Evolutionary conservation across 1,139 yeast species (phyloP), one percentile per base, ranked within the genome.

Genomic region (Kluyveromyces sp.): DNA sequence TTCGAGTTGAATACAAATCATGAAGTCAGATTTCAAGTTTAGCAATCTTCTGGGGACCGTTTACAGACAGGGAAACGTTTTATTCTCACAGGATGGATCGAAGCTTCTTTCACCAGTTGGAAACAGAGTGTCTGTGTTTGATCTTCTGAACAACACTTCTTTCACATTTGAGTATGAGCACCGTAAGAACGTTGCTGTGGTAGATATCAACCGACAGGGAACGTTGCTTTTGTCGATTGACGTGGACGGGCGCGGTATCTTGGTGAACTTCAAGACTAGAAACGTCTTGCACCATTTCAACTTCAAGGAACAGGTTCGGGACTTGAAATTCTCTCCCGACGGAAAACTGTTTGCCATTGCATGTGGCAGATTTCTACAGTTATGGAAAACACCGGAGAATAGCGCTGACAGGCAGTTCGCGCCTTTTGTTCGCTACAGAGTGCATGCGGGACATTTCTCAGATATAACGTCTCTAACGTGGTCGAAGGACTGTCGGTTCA

Each of bases 261-360:
- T 92, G 49, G 95, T 86, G 30, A 92, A 94, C 61, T 88, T 82
- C 60, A 73, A 75, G 33, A 75, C 95, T 32, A 74, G 95, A 52
- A 83, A 87, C 1, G 97, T 89, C n/a, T 70, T 92, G 49, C 96
- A 92, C 64, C 95, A 92, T 65, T 88, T 92, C 73, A 94, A 88
- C 63, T 92, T 94, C 68, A 86, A 83, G 59, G 94, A 83, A 28
- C 68, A 65, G 40, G 95, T 92, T 13, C 64, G 69, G 36, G 94
- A 83, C 53, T 65, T 92, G 36, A 77, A 81, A 57, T 92, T 92
- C 64, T 80, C 96, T 46, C 95, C 96, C 1, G 88, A 87, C 65
- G 97, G 98, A 1, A 73, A 71, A 39, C 77, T 79, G 57, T 88
- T 94, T 66, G 96, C 96, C 11, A 75, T 88, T 34, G 95, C 95